These are phyloP conservation scores for Colletotrichum tropicicola DNA, from an alignment of 2,329 filamentous ascomycete genomes.

Conservation along the genomic window DNA sequence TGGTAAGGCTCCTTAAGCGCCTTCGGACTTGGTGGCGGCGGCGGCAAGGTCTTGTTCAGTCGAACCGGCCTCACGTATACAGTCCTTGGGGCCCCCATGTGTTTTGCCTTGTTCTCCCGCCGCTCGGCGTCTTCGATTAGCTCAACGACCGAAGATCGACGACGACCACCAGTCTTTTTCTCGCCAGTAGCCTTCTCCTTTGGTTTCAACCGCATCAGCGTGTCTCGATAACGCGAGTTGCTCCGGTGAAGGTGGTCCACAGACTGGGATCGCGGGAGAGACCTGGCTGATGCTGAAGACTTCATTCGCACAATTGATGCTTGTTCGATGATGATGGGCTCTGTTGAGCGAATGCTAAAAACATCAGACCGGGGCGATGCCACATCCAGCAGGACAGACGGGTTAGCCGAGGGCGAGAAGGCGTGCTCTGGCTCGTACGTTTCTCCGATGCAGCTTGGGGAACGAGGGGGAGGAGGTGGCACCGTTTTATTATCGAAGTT, in stretches of 20 bases:
- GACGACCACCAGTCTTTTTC: constrained; percentile 22
- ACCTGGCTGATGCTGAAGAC: constrained; percentile 34
- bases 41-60: constrained; percentile 40
- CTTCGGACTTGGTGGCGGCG: constrained; percentile 29
- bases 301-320: constrained; percentile 49
- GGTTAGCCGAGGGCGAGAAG: constrained; percentile 24
- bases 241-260: constrained; percentile 45
- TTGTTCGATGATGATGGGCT: constrained; percentile 49
- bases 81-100: constrained; percentile 40
- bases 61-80: constrained; percentile 40
- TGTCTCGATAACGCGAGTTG: constrained; percentile 42
- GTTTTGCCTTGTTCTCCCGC: constrained; percentile 34
- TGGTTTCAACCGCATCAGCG: constrained; percentile 1
- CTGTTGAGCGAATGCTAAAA: constrained; percentile 44
- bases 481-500: constrained; percentile 37
- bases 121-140: constrained; percentile 34
- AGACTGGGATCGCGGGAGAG: constrained; percentile 45
- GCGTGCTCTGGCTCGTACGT: constrained; percentile 34
- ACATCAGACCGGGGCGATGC: constrained; percentile 44
- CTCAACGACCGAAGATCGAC: constrained; percentile 39
- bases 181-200: constrained; percentile 3
- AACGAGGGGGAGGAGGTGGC: constrained; percentile 28
- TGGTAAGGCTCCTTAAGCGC: constrained; percentile 32
- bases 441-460: constrained; percentile 47
- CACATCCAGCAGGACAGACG: constrained; percentile 32